Conservation (phyloP, 179 eudicot species). For the Sideroxylon spinosum region DNA sequence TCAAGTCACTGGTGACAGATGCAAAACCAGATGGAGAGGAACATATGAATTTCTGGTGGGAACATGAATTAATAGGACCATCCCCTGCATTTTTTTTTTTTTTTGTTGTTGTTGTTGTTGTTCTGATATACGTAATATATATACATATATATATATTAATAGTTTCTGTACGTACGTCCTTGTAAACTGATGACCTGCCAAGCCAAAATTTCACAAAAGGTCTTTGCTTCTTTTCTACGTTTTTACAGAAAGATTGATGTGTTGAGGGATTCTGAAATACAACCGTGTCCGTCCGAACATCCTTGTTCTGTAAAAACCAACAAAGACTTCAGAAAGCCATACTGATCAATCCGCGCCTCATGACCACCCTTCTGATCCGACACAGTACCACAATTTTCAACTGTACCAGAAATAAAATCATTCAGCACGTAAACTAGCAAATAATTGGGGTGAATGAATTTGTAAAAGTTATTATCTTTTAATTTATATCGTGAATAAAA, state of each 20-base stretch:
- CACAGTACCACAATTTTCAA: not conserved
- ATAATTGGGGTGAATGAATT: too few relatives aligned
- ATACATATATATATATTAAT: too few relatives aligned
- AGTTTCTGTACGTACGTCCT: too few relatives aligned
- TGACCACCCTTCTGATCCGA: too few relatives aligned
- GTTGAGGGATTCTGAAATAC: conserved; percentile 10
- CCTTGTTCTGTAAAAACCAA: conserved; percentile 3
- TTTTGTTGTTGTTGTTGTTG: too few relatives aligned
- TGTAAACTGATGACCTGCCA: too few relatives aligned
- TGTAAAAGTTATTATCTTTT: too few relatives aligned
- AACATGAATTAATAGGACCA: not conserved
- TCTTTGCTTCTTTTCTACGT: conserved; percentile 4
- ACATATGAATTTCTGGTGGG: conserved; percentile 3
- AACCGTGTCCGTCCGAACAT: not conserved
- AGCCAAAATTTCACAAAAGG: too few relatives aligned
- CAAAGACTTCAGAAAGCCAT: not conserved
- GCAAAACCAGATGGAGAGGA: not conserved
- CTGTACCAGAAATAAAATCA: conserved; percentile 4
- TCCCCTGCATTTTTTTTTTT: not conserved
- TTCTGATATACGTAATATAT: too few relatives aligned
- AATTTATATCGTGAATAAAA: too few relatives aligned
- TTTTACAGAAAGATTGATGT: conserved; percentile 5
- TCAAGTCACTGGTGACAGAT: not conserved
- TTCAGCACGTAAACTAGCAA: not conserved
- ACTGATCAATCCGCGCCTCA: too few relatives aligned